Conservation (phyloP, 2,329 filamentous ascomycete genomes). For the Cryoendolithus antarcticus region DNA sequence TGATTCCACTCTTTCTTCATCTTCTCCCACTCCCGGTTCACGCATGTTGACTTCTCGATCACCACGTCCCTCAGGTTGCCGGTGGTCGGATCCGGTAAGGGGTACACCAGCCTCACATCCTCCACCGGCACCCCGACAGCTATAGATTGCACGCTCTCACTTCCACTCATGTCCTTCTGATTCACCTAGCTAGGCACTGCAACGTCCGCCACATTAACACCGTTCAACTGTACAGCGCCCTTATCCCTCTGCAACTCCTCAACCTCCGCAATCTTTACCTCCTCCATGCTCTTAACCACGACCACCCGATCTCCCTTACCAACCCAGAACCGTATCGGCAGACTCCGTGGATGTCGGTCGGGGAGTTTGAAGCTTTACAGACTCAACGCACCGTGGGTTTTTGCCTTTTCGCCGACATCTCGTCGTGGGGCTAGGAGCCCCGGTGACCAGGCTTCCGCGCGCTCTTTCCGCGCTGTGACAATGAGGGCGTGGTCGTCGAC, state of each 20-base stretch:
- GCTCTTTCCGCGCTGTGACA: slow-evolving; percentile 40
- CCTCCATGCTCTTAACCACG: slow-evolving; percentile 62
- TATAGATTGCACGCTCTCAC: slow-evolving; percentile 29
- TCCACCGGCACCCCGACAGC: slow-evolving; percentile 39
- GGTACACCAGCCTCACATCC: slow-evolving; percentile 69
- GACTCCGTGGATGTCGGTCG: slow-evolving; percentile 13
- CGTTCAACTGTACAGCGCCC: slow-evolving; percentile 24
- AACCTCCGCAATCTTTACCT: slow-evolving; percentile 73
- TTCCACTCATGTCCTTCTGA: slow-evolving; percentile 27
- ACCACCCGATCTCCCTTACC: slow-evolving; percentile 65
- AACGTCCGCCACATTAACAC: slow-evolving; percentile 32
- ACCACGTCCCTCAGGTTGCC: slow-evolving; percentile 60
- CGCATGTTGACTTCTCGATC: slow-evolving; percentile 53
- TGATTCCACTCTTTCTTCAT: slow-evolving; percentile 35
- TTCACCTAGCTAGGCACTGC: slow-evolving; percentile 30
- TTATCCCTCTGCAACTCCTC: slow-evolving; percentile 34
- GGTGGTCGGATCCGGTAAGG: slow-evolving; percentile 54
- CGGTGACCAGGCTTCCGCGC: slow-evolving; percentile 65
- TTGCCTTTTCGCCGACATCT: slow-evolving; percentile 49
- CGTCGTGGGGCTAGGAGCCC: slow-evolving; percentile 67
- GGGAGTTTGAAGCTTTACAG: slow-evolving; percentile 16
- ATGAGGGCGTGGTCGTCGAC: slow-evolving; percentile 18
- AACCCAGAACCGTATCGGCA: slow-evolving; percentile 21
- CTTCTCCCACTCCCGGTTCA: slow-evolving; percentile 22
- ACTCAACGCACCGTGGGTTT: slow-evolving; percentile 43